Conservation (phyloP, 106 monocot species). For the Platanthera zijinensis region DNA sequence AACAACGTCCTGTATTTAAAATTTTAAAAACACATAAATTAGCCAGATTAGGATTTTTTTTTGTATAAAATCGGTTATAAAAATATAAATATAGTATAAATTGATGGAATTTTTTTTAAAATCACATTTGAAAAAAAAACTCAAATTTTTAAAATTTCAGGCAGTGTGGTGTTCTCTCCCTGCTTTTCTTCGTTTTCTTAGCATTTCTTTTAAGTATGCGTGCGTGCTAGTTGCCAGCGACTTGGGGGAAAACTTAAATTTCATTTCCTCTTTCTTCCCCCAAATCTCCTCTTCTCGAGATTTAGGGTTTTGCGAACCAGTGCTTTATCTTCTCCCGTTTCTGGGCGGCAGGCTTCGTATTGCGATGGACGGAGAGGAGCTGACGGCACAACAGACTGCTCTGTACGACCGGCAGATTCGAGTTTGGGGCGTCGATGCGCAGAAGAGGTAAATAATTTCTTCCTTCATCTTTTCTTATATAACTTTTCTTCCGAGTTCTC, state of each 20-base stretch:
- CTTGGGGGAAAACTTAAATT: background rate
- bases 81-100: too few species aligned
- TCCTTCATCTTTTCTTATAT: background rate
- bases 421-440: conserved; percentile 90
- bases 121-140: too few species aligned
- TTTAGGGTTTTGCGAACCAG: background rate
- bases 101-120: too few species aligned
- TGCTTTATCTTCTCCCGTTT: background rate
- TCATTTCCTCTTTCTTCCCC: background rate
- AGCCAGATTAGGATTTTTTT: too few species aligned
- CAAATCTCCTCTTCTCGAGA: background rate
- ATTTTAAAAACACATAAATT: too few species aligned
- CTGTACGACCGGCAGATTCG: conserved; percentile 95
- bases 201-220: too few species aligned
- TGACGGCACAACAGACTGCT: conserved; percentile 89
- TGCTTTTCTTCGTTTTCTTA: too few species aligned
- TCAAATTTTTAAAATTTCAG: too few species aligned
- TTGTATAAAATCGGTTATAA: too few species aligned
- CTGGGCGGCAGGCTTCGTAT: conserved; percentile 16
- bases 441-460: conserved; percentile 38
- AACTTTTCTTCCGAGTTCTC: background rate
- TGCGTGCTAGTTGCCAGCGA: too few species aligned
- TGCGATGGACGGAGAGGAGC: conserved; percentile 62
- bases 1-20: too few species aligned
- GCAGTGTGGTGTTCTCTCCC: too few species aligned